Conservation (phyloP, 768 basidiomycete species). For the Podaxis sp. region DNA sequence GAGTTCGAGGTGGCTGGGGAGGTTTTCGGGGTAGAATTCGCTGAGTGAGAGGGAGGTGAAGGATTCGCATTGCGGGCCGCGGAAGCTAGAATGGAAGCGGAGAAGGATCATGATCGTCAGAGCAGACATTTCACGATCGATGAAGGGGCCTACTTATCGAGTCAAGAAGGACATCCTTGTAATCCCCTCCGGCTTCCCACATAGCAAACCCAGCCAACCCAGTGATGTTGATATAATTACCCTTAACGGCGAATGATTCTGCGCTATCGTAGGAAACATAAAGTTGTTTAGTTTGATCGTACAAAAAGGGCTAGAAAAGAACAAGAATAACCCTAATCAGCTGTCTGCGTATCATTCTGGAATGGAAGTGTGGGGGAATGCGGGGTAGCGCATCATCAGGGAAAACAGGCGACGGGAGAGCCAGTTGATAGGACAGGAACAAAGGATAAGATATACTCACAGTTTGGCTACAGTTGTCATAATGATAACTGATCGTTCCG, state of each 20-base stretch:
- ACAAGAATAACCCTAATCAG: constrained; percentile 4
- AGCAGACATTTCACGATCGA: not conserved
- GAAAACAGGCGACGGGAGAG: not conserved
- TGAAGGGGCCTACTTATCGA: constrained; percentile 43
- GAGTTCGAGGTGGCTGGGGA: constrained; percentile 2
- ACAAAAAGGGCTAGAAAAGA: constrained; percentile 60
- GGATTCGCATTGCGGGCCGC: constrained; percentile 10
- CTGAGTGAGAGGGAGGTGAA: not conserved
- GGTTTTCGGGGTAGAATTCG: constrained; percentile 1
- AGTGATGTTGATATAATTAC: constrained; percentile 50
- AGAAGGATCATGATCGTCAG: not conserved
- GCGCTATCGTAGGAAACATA: constrained; percentile 70
- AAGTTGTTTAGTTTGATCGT: constrained; percentile 49
- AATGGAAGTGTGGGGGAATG: constrained; percentile 10
- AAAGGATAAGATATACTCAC: constrained; percentile 35
- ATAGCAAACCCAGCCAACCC: constrained; percentile 67
- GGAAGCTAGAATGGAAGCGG: constrained; percentile 3
- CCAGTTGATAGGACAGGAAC: not conserved
- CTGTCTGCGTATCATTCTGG: not conserved
- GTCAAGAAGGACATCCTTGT: constrained; percentile 58
- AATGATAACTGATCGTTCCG: constrained; percentile 49
- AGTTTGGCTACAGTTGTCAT: constrained; percentile 72
- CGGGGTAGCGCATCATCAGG: not conserved
- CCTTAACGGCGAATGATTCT: constrained; percentile 61
- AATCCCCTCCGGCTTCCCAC: constrained; percentile 74